A percentile compares a stretch with the other conserved stretches of the same genome.
These are phyloP conservation scores for Colletotrichum orbiculare DNA, from an alignment of 2,329 filamentous ascomycete genomes.

Conservation along the genomic window DNA sequence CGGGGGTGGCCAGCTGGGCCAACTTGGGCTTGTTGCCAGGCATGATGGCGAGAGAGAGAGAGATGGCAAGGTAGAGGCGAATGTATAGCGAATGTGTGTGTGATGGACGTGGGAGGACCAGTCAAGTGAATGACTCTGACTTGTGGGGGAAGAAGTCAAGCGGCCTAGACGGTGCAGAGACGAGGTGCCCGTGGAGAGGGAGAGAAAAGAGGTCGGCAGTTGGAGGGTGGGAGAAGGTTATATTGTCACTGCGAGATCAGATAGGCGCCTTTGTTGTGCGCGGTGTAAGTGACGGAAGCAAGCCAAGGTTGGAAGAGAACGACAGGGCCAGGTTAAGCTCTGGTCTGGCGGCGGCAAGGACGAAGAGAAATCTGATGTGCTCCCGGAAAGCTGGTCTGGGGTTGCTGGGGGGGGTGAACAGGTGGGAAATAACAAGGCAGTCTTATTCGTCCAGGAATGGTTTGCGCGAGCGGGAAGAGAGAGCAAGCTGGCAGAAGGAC, in stretches of 20 bases:
- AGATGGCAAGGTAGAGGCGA: slow-evolving; percentile 25
- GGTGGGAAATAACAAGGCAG: slow-evolving; percentile 32
- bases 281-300: slow-evolving; percentile 31
- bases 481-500: slow-evolving; percentile 27
- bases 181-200: slow-evolving; percentile 48
- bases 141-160: slow-evolving; percentile 42
- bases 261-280: slow-evolving; percentile 45
- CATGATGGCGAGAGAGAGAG: slow-evolving; percentile 53
- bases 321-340: slow-evolving; percentile 36
- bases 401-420: slow-evolving; percentile 35
- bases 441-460: slow-evolving; percentile 30
- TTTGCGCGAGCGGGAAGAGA: slow-evolving; percentile 27
- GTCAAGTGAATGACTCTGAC: slow-evolving; percentile 61
- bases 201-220: slow-evolving; percentile 47
- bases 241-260: slow-evolving; percentile 47
- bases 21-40: slow-evolving; percentile 68
- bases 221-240: slow-evolving; percentile 47
- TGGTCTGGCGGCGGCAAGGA: slow-evolving; percentile 38
- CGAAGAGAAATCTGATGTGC: slow-evolving; percentile 29
- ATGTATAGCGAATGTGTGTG: slow-evolving; percentile 33
- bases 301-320: slow-evolving; percentile 10
- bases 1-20: slow-evolving; percentile 70
- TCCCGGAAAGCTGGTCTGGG: slow-evolving; percentile 36
- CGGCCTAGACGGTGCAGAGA: slow-evolving; percentile 51
- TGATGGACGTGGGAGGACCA: slow-evolving; percentile 42